Evolutionary conservation across 2,329 filamentous ascomycete species (phyloP).

Genomic region (Arthrocladium fulminans): DNA sequence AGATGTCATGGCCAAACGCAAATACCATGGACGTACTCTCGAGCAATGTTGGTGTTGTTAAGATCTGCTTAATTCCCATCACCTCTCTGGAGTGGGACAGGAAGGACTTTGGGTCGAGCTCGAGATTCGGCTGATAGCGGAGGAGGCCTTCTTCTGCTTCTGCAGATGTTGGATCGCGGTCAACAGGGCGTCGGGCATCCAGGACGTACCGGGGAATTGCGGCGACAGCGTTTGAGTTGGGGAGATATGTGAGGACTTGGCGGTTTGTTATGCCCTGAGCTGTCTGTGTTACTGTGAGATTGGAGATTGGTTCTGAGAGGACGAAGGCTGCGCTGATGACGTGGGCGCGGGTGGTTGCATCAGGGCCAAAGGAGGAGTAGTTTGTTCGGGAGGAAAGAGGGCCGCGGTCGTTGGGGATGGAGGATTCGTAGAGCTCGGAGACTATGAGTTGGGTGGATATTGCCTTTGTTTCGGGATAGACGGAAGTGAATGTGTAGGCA

Average conservation of each 20-base stretch:
- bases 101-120: conserved; percentile 73
- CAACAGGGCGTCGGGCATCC: conserved; percentile 78
- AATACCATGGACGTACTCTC: conserved; percentile 90
- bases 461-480: conserved; percentile 41
- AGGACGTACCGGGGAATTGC: conserved; percentile 70
- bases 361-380: conserved; percentile 66
- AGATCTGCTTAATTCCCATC: conserved; percentile 61
- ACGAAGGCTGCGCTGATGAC: conserved; percentile 74
- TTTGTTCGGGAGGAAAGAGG: conserved; percentile 57
- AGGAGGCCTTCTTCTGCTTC: conserved; percentile 78
- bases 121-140: conserved; percentile 65
- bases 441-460: conserved; percentile 81
- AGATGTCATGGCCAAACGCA: conserved; percentile 77
- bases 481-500: conserved; percentile 61
- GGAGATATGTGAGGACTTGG: conserved; percentile 69
- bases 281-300: conserved; percentile 77
- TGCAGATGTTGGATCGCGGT: conserved; percentile 67
- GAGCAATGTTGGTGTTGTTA: conserved; percentile 67
- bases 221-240: conserved; percentile 63
- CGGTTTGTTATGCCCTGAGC: conserved; percentile 83
- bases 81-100: conserved; percentile 78
- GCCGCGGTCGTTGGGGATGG: conserved; percentile 73
- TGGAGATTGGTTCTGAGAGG: conserved; percentile 66
- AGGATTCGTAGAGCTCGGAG: conserved; percentile 83
- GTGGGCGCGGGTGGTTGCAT: conserved; percentile 57